Evolutionary conservation across 805 yeast species (phyloP).

Genomic region (Diddensiella transvaalensis): DNA sequence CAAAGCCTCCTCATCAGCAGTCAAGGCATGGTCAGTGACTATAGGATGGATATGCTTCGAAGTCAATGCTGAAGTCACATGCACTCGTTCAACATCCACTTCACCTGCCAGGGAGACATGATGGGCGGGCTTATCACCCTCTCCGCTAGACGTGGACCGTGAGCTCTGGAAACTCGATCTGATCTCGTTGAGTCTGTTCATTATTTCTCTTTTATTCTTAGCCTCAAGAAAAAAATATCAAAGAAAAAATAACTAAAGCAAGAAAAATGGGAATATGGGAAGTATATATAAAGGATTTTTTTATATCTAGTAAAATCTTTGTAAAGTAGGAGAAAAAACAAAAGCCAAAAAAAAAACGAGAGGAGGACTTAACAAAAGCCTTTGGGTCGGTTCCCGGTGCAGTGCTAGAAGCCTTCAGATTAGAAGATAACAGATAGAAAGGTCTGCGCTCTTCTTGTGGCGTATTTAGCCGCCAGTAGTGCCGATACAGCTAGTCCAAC

Average conservation of each 20-base stretch:
- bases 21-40: conserved; percentile 22
- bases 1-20: conserved; percentile 25
- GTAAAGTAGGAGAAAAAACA: too few species aligned
- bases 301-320: too few species aligned
- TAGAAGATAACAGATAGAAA: not conserved
- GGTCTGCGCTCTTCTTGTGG: not conserved
- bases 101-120: conserved; percentile 20
- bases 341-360: not conserved
- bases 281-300: too few species aligned
- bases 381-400: too few species aligned
- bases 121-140: conserved; percentile 5
- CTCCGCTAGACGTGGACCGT: conserved; percentile 13
- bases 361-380: not conserved
- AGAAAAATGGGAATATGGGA: not conserved
- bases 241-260: not conserved
- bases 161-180: not conserved
- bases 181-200: not conserved
- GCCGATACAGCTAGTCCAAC: too few species aligned
- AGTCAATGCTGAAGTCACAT: conserved; percentile 18
- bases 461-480: not conserved
- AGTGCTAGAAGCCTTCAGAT: too few species aligned
- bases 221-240: conserved; percentile 3
- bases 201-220: not conserved
- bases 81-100: conserved; percentile 19
- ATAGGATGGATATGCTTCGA: conserved; percentile 21